These are phyloP conservation scores for Hamigera avellanea DNA, from an alignment of 495 filamentous ascomycete genomes.

Conservation along the genomic window DNA sequence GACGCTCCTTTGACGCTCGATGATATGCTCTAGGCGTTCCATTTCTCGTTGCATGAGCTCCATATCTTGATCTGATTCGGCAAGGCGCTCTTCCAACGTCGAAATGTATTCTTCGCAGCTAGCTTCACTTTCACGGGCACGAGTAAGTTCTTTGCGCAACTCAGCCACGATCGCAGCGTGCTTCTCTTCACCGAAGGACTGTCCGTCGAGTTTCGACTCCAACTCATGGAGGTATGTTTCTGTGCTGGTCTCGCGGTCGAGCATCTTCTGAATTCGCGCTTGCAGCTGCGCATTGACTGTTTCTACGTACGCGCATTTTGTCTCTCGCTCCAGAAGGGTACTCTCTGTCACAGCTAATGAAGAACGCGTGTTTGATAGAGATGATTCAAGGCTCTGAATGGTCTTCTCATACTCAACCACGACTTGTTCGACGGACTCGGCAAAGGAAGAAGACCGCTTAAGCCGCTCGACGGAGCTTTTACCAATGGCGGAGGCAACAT, in stretches of 20 bases:
- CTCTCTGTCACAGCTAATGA: slow-evolving; percentile 78
- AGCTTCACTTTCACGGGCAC: slow-evolving; percentile 83
- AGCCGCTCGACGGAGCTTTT: slow-evolving; percentile 79
- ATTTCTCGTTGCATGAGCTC: slow-evolving; percentile 96
- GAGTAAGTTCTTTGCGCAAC: slow-evolving; percentile 79
- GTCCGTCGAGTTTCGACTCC: slow-evolving; percentile 78
- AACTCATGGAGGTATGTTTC: slow-evolving; percentile 88
- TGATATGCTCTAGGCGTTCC: slow-evolving; percentile 82
- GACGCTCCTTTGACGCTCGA: slow-evolving; percentile 89
- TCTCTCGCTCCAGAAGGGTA: slow-evolving; percentile 81
- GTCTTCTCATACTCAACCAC: slow-evolving; percentile 98
- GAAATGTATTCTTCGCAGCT: slow-evolving; percentile 93
- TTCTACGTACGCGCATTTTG: slow-evolving; percentile 81
- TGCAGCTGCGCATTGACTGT: slow-evolving; percentile 86
- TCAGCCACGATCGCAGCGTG: slow-evolving; percentile 74
- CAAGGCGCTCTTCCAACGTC: slow-evolving; percentile 88
- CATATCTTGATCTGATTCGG: slow-evolving; percentile 90
- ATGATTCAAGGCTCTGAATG: slow-evolving; percentile 86
- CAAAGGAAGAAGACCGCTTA: slow-evolving; percentile 89
- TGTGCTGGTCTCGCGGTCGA: slow-evolving; percentile 79
- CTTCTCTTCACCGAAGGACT: slow-evolving; percentile 86
- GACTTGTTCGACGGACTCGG: slow-evolving; percentile 88
- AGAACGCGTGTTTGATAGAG: slow-evolving; percentile 77
- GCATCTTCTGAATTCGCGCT: slow-evolving; percentile 71
- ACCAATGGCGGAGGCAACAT: slow-evolving; percentile 47